Percentiles rank a stretch among this genome's conserved stretches.
phyloP scores from a whole-genome alignment of 2,329 filamentous ascomycete species.

The Monosporascus sp. region DNA sequence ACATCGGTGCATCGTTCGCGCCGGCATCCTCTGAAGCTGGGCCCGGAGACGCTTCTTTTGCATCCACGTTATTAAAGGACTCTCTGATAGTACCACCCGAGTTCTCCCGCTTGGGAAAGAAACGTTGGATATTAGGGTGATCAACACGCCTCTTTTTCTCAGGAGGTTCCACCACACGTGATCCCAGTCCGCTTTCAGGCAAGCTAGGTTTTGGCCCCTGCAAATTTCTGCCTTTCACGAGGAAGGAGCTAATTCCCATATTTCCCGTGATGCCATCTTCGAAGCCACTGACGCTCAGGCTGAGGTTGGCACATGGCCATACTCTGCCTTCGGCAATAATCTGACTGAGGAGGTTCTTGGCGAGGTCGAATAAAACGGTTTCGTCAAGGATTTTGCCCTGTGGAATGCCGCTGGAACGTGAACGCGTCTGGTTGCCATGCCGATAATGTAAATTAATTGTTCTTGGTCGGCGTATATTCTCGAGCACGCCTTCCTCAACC shows the following conservation, averaged over 20 bases:
- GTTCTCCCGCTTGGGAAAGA: slow-evolving; percentile 43
- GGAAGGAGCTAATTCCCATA: slow-evolving; percentile 77
- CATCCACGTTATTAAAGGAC: slow-evolving; percentile 14
- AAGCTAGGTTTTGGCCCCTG: slow-evolving; percentile 41
- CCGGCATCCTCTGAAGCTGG: slow-evolving; percentile 7
- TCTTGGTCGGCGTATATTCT: slow-evolving; percentile 80
- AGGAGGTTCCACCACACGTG: slow-evolving; percentile 21
- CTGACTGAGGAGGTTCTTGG: slow-evolving; percentile 71
- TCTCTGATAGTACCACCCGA: slow-evolving; percentile 24
- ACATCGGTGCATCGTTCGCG: slow-evolving; percentile 14
- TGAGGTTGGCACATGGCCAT: slow-evolving; percentile 91
- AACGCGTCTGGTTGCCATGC: slow-evolving; percentile 66
- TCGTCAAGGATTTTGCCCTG: slow-evolving; percentile 70
- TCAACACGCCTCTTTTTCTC: slow-evolving; percentile 42
- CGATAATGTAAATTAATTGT: slow-evolving; percentile 82
- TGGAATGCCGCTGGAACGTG: slow-evolving; percentile 71
- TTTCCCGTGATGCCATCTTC: slow-evolving; percentile 83
- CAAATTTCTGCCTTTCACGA: slow-evolving; percentile 70
- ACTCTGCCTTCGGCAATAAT: slow-evolving; percentile 71
- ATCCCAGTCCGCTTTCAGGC: slow-evolving; percentile 10
- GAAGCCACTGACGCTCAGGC: slow-evolving; percentile 83
- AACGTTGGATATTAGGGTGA: slow-evolving; percentile 49
- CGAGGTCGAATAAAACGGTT: slow-evolving; percentile 65
- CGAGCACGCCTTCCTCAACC: slow-evolving; percentile 83
- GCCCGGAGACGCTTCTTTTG: slow-evolving; percentile 4